Evolutionary conservation across 2,329 filamentous ascomycete species (phyloP), one percentile per base, ranked within the genome.

Genomic region (Incumbomyces lentus): DNA sequence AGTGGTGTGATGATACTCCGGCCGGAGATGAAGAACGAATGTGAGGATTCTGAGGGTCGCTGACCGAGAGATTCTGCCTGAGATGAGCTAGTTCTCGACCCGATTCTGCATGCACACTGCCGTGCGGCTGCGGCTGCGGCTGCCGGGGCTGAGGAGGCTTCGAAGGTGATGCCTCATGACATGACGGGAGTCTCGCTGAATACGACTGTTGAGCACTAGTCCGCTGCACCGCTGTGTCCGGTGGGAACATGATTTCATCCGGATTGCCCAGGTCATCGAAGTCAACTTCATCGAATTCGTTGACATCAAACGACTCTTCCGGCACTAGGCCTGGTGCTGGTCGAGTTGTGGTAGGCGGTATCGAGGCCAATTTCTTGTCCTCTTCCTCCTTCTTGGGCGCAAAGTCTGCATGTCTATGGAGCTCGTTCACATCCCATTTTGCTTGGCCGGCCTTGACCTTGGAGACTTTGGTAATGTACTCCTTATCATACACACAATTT

Each of bases 401-500:
- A 61, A 76, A 93, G 60, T 89, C 85, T 1, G 78, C 68, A 64
- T 95, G 89, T 33, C 90, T 78, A 65, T 95, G 82, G 32, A 96
- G 72, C 34, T 82, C 82, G n/a, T 76, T 74, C 51, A 84, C 79
- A 55, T 90, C 80, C 68, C 88, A 95, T 63, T 77, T 87, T 26
- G 79, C 76, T 3, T 86, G 84, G 47, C 76, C 74, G 13, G 81
- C 78, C 71, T 94, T 96, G 59, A 98, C 73, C 67, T 87, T 94
- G 43, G 82, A 84, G n/a, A 96, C 85, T 62, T 87, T 89, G 44
- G 81, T 75, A 47, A 98, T 72, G 62, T 95, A 98, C 51, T 90
- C 82, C 65, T 95, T 94, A 68, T 98, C 92, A 66, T 98, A 96
- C 49, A 98, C 81, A 70, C 92, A 98, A 62, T 96, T 98, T n/a